A percentile compares a stretch with the other conserved stretches of the same genome.
phyloP scores from a whole-genome alignment of 495 filamentous ascomycete species.

The Aspergillus indologenus region DNA sequence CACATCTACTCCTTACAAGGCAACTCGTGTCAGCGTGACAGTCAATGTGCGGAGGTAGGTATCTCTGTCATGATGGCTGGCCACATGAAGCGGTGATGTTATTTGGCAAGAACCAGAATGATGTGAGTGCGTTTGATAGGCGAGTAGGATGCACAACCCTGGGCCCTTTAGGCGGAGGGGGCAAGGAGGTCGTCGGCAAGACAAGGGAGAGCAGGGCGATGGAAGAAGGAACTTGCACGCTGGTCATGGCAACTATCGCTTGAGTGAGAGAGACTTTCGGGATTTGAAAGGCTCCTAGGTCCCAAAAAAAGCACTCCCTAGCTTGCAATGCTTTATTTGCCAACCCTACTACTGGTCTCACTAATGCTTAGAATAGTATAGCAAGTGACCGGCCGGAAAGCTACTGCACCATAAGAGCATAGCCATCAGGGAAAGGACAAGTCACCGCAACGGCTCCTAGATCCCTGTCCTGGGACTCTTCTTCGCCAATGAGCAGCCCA shows the following conservation, averaged over 20 bases:
- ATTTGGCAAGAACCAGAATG: background rate
- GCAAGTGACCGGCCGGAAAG: background rate
- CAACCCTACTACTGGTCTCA: slow-evolving; percentile 1
- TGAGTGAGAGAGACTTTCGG: background rate
- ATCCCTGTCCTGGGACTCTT: background rate
- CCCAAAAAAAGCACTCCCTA: background rate
- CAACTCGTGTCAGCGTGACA: background rate
- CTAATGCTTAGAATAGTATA: slow-evolving; percentile 4
- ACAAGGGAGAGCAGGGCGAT: background rate
- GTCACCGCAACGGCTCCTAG: slow-evolving; percentile 10
- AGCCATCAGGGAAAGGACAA: slow-evolving; percentile 9
- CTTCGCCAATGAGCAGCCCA: background rate
- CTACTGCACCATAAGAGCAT: slow-evolving; percentile 12
- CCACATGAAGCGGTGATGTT: background rate
- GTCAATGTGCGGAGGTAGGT: too few relatives aligned
- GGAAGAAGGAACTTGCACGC: background rate
- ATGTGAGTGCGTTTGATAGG: background rate
- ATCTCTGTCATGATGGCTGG: too few relatives aligned
- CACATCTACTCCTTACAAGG: background rate
- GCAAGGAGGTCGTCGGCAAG: too few relatives aligned
- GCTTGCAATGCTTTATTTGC: background rate
- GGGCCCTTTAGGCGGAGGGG: too few relatives aligned
- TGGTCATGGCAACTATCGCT: background rate
- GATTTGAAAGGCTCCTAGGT: background rate
- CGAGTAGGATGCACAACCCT: too few relatives aligned